Evolutionary conservation across 2,329 filamentous ascomycete genomes (phyloP).

Genomic region (Fusarium caatingaense): DNA sequence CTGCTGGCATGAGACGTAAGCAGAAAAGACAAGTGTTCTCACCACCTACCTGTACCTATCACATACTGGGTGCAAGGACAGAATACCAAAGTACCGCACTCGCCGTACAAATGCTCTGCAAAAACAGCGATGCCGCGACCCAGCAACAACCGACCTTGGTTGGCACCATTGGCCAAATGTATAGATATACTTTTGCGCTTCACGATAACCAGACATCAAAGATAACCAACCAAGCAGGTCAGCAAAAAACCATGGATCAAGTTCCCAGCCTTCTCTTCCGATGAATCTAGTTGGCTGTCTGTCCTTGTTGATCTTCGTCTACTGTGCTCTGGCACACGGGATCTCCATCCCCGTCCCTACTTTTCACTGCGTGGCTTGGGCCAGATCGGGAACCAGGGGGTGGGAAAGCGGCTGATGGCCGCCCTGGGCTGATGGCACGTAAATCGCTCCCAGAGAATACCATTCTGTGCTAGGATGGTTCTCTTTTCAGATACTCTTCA

Average conservation of each 20-base stretch:
- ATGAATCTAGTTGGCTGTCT: conserved; percentile 13
- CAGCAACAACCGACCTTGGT: not conserved
- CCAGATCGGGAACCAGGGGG: conserved; percentile 45
- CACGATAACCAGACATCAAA: not conserved
- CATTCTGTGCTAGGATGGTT: conserved; percentile 21
- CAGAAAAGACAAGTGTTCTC: conserved; percentile 16
- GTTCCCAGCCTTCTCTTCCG: conserved; percentile 3
- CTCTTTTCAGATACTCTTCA: not conserved
- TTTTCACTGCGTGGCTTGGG: conserved; percentile 42
- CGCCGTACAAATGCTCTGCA: not conserved
- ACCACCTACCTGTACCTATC: not conserved
- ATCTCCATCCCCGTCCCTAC: conserved; percentile 45
- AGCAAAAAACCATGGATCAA: conserved; percentile 2
- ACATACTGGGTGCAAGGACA: not conserved
- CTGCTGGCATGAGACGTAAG: conserved; percentile 1
- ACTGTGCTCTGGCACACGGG: conserved; percentile 39
- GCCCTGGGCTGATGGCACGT: conserved; percentile 34
- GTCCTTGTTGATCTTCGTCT: conserved; percentile 36
- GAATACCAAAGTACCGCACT: not conserved
- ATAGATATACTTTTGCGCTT: conserved; percentile 13
- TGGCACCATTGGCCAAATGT: conserved; percentile 3
- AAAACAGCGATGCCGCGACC: not conserved
- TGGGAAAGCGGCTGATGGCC: conserved; percentile 35
- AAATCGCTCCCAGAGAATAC: conserved; percentile 39
- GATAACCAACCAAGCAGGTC: not conserved